These are phyloP conservation scores for Penicillium psychrosexuale DNA, from an alignment of 2,329 filamentous ascomycete species.

Conservation along the genomic window DNA sequence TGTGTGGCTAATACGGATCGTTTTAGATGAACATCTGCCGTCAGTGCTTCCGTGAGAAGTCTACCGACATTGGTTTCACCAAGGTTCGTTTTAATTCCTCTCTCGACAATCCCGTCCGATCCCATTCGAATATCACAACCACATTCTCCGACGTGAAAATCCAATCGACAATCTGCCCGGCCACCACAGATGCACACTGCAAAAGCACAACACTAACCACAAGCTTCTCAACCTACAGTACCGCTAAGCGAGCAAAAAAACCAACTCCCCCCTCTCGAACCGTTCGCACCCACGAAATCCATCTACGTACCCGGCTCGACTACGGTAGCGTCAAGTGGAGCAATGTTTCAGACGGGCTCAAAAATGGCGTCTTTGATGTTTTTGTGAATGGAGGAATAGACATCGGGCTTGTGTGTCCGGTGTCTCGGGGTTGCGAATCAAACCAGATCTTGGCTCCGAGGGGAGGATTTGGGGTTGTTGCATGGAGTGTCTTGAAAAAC, in stretches of 20 bases:
- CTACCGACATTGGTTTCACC: constrained; percentile 64
- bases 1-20: constrained; percentile 20
- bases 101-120: not conserved
- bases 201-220: constrained; percentile 16
- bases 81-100: constrained; percentile 52
- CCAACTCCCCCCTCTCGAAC: constrained; percentile 26
- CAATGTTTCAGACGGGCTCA: constrained; percentile 20
- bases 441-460: constrained; percentile 22
- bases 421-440: constrained; percentile 17
- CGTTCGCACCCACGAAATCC: constrained; percentile 33
- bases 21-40: constrained; percentile 57
- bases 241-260: constrained; percentile 32
- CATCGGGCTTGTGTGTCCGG: constrained; percentile 10
- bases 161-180: not conserved
- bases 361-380: constrained; percentile 15
- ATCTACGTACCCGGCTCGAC: constrained; percentile 29
- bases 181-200: not conserved
- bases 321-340: constrained; percentile 19
- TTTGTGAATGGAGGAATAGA: constrained; percentile 19
- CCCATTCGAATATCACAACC: not conserved
- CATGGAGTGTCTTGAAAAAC: constrained; percentile 31
- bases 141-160: not conserved
- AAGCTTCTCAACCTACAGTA: constrained; percentile 23
- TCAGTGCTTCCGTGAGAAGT: constrained; percentile 68
- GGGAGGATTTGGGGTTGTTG: constrained; percentile 30